phyloP scores from a whole-genome alignment of 2,329 filamentous ascomycete genomes.

The Onygenales sp. region DNA sequence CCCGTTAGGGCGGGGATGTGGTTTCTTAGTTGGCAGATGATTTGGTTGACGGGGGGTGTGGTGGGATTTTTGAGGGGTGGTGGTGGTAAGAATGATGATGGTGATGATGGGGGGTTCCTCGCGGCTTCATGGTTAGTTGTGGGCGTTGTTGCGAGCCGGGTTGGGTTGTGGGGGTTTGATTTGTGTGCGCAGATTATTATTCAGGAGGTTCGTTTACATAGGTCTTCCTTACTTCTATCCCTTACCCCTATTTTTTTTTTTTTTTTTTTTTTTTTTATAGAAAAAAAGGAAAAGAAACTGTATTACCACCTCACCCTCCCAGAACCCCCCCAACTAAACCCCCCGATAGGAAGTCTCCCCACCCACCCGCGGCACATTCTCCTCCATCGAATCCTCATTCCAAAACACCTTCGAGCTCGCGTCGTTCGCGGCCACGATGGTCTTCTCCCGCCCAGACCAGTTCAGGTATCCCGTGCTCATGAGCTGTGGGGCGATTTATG shows the following conservation, averaged over 20 bases:
- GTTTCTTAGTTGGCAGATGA: conserved; percentile 60
- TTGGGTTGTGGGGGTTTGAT: conserved; percentile 56
- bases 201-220: conserved; percentile 46
- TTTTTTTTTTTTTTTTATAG: not conserved
- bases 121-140: conserved; percentile 39
- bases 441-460: conserved; percentile 53
- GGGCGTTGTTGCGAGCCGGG: conserved; percentile 46
- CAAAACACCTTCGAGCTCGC: conserved; percentile 64
- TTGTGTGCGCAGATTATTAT: conserved; percentile 51
- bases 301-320: not conserved
- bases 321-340: not conserved
- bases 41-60: conserved; percentile 41
- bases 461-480: conserved; percentile 56
- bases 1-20: conserved; percentile 59
- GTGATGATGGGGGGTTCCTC: conserved; percentile 13
- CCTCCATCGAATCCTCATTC: conserved; percentile 55
- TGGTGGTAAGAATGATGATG: too few relatives aligned
- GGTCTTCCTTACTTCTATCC: not conserved
- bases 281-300: not conserved
- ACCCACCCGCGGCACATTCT: conserved; percentile 40
- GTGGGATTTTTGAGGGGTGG: conserved; percentile 31
- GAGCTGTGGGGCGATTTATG: conserved; percentile 44
- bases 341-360: not conserved
- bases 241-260: not conserved
- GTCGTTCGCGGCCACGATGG: conserved; percentile 56